Conservation (phyloP, 2,329 filamentous ascomycete species). For the Pseudocercospora fuligena region DNA sequence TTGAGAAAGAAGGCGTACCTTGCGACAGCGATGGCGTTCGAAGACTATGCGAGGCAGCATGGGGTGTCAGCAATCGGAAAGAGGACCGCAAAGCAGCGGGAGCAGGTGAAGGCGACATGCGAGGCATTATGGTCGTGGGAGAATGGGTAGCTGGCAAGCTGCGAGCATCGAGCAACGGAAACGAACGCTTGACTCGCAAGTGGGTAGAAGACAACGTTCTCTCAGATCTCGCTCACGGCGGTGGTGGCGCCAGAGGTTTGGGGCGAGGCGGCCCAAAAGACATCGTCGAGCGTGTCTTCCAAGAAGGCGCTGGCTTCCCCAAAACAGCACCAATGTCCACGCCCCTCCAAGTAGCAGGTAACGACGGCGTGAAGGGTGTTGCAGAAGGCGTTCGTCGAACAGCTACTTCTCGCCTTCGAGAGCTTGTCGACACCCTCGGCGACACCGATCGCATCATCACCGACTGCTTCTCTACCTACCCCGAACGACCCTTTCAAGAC, state of each 20-base stretch:
- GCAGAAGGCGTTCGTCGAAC: constrained; percentile 73
- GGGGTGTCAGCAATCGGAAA: constrained; percentile 76
- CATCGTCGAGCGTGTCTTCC: constrained; percentile 77
- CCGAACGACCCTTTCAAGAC: constrained; percentile 87
- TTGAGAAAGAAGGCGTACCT: constrained; percentile 84
- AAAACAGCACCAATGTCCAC: constrained; percentile 42
- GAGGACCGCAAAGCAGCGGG: constrained; percentile 61
- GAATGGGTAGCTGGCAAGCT: constrained; percentile 83
- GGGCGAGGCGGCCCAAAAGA: constrained; percentile 75
- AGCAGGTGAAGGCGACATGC: constrained; percentile 73
- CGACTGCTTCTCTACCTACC: constrained; percentile 86
- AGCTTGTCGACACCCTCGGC: constrained; percentile 79
- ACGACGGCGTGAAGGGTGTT: constrained; percentile 61
- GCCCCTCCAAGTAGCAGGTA: constrained; percentile 24
- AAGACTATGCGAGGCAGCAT: constrained; percentile 79
- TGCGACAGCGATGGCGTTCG: constrained; percentile 89
- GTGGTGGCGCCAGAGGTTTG: constrained; percentile 71
- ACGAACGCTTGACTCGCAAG: constrained; percentile 66
- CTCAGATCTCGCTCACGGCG: constrained; percentile 70
- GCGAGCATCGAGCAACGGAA: constrained; percentile 48
- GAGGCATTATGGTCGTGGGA: constrained; percentile 82
- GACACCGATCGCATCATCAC: constrained; percentile 79
- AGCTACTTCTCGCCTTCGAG: constrained; percentile 71
- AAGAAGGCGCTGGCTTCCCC: constrained; percentile 77
- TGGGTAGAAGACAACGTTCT: constrained; percentile 78